Evolutionary conservation across 202 grass and related monocot species (phyloP).

Genomic region (Panicum hallii): DNA sequence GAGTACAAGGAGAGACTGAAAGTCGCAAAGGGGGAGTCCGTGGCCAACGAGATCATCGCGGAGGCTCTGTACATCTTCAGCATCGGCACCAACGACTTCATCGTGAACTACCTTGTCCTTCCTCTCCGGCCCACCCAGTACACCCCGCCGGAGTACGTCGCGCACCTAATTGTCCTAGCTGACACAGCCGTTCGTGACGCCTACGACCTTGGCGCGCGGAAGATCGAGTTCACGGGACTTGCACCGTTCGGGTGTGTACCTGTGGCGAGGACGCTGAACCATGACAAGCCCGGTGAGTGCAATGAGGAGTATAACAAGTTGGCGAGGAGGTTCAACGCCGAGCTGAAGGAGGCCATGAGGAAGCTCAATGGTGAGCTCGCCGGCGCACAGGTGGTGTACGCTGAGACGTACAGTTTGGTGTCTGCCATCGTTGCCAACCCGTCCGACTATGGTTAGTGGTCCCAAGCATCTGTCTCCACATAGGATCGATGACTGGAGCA

Average conservation of each 20-base stretch:
- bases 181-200: slow-evolving; percentile 39
- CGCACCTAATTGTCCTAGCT: slow-evolving; percentile 54
- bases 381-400: slow-evolving; percentile 48
- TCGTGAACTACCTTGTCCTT: slow-evolving; percentile 58
- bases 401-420: slow-evolving; percentile 41
- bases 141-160: slow-evolving; percentile 52
- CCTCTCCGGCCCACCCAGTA: slow-evolving; percentile 43
- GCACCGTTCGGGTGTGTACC: slow-evolving; percentile 62
- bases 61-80: slow-evolving; percentile 71
- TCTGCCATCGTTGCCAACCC: slow-evolving; percentile 47
- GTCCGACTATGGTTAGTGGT: slow-evolving; percentile 50
- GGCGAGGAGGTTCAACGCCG: slow-evolving; percentile 52
- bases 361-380: slow-evolving; percentile 56
- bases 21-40: slow-evolving; percentile 38
- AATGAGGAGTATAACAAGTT: slow-evolving; percentile 63
- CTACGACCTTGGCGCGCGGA: slow-evolving; percentile 65
- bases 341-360: slow-evolving; percentile 33
- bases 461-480: too few species aligned
- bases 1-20: slow-evolving; percentile 63
- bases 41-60: slow-evolving; percentile 46
- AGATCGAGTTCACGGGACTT: slow-evolving; percentile 57
- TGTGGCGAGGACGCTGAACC: slow-evolving; percentile 40
- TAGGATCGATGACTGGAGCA: neutral
- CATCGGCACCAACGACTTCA: slow-evolving; percentile 87
- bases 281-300: slow-evolving; percentile 44